These are phyloP conservation scores for Epichloe festucae DNA, from an alignment of 2,329 filamentous ascomycete species.

Conservation along the genomic window DNA sequence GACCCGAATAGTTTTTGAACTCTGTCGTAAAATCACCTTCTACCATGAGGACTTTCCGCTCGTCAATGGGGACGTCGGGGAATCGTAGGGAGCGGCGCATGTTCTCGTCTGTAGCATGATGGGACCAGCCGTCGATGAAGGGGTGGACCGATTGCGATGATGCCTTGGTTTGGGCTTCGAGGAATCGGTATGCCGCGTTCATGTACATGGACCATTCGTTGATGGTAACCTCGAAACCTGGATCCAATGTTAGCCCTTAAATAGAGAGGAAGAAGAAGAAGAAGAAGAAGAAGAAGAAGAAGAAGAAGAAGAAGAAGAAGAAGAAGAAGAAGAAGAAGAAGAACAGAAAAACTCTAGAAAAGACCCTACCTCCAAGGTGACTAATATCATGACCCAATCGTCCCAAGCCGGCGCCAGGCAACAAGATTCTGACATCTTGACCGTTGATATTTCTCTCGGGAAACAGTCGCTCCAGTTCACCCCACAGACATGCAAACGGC, in stretches of 20 bases:
- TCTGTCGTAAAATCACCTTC: conserved; percentile 43
- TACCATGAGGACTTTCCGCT: conserved; percentile 29
- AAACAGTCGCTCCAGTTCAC: conserved; percentile 19
- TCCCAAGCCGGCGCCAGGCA: conserved; percentile 41
- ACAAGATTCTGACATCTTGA: conserved; percentile 24
- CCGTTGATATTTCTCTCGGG: conserved; percentile 10
- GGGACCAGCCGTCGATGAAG: conserved; percentile 43
- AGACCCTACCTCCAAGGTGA: conserved; percentile 21
- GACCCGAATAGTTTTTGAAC: conserved; percentile 15
- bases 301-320: not conserved
- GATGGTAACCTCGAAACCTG: conserved; percentile 36
- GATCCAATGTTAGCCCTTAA: not conserved
- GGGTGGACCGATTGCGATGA: conserved; percentile 28
- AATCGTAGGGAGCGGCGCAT: conserved; percentile 33
- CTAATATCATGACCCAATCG: conserved; percentile 39
- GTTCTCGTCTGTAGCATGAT: conserved; percentile 34
- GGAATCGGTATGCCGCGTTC: conserved; percentile 39
- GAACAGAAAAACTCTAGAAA: not conserved
- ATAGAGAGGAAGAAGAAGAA: not conserved
- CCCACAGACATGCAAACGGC: conserved; percentile 26
- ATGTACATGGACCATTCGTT: conserved; percentile 49
- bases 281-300: not conserved
- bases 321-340: not conserved
- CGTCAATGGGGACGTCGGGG: conserved; percentile 26
- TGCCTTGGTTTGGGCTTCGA: conserved; percentile 20